Evolutionary conservation across 257 asterid genomes (phyloP), one percentile per base, ranked within the genome.

Genomic region (Petunia axillaris): DNA sequence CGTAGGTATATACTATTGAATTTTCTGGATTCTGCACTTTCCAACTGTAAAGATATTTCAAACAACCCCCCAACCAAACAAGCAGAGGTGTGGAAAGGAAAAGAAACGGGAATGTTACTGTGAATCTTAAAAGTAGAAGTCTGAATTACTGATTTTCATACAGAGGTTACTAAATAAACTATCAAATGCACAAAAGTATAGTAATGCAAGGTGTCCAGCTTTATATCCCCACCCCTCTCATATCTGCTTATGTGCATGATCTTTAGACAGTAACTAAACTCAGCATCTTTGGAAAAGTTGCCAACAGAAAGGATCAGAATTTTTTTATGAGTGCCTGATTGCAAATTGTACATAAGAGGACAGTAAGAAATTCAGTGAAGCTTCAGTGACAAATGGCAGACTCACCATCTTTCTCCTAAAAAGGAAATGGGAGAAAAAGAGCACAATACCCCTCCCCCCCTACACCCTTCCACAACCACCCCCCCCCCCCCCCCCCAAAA

Each of bases 11-110:
- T 76, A 73, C 59, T 86, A 77, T 86, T 83, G 80, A 82, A 50
- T 79, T 91, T 88, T 85, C 85, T 88, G 76, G 94, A 87, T 78
- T 89, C 87, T 41, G 85, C 77, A 40, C 84, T 87, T 90, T 86
- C 97, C 89, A 95, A 84, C 99, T 93, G 88, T 81, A 65, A 44
- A 44, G 16, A 46, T 44, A 25, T 16, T 44, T 43, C n/a, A 16
- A 70, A 70, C 41, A 16, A 44, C 9, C 2, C n/a, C 76, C 84
- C 15, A 60, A 4, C 7, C 58, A 14, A 44, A 13, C 76, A 68
- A 68, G 41, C 25, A 44, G 38, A 68, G 57, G 14, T 43, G 40
- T 67, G n/a, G 8, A 67, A 67, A 6, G 1, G 8, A 55, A 67
- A 16, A 43, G 39, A 25, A 25, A 25, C 25, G 25, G 25, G 2